A percentile compares a stretch with the other conserved stretches of the same genome.
Evolutionary conservation across 805 yeast species (phyloP).

Genomic region (Torulaspora gathmanii): DNA sequence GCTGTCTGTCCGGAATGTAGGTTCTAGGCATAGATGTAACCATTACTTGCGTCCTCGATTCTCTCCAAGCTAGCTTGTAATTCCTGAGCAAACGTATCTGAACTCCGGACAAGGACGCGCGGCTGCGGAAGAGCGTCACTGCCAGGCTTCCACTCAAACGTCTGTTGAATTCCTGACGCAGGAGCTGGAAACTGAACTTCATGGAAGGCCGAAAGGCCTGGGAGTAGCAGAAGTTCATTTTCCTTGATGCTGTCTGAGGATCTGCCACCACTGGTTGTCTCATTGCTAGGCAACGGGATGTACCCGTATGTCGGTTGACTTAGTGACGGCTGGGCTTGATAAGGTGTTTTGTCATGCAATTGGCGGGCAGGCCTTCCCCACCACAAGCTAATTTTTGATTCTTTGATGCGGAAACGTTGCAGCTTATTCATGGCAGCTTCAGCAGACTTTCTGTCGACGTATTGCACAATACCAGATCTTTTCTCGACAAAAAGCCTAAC

Average conservation of each 20-base stretch:
- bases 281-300: conserved; percentile 6
- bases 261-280: too few relatives aligned
- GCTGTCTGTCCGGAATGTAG: background rate
- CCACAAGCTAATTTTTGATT: conserved; percentile 72
- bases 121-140: background rate
- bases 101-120: conserved; percentile 11
- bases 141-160: background rate
- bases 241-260: background rate
- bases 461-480: conserved; percentile 87
- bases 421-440: conserved; percentile 78
- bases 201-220: conserved; percentile 8
- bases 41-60: conserved; percentile 28
- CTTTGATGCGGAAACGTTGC: conserved; percentile 89
- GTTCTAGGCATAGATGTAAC: conserved; percentile 18
- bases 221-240: conserved; percentile 7
- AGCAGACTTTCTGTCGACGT: conserved; percentile 69
- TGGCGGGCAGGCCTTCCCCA: conserved; percentile 67
- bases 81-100: conserved; percentile 9
- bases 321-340: conserved; percentile 21
- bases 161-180: conserved; percentile 12
- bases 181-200: conserved; percentile 3
- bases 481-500: conserved; percentile 69
- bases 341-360: conserved; percentile 24
- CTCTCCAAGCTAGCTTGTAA: conserved; percentile 18
- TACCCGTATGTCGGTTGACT: conserved; percentile 17